Conservation (phyloP, 129 eudicot genomes). For the Flaveria brownii region DNA sequence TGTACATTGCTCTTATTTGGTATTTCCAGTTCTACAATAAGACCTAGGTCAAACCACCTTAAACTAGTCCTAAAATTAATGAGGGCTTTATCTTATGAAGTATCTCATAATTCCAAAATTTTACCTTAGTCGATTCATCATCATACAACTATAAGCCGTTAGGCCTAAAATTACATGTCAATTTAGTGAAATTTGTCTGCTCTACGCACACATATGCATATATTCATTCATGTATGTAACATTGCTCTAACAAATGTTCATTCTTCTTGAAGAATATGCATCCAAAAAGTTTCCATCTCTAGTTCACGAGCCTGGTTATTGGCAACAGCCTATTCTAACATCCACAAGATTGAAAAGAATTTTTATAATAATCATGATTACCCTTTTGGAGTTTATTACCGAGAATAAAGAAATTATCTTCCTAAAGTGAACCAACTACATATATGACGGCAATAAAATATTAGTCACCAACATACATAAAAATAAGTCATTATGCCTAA, state of each 20-base stretch:
- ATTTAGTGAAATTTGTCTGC: not conserved
- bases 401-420: not conserved
- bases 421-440: conserved; percentile 10
- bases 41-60: not conserved
- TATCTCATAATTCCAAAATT: not conserved
- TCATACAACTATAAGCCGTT: not conserved
- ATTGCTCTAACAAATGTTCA: not conserved
- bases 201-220: not conserved
- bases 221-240: not conserved
- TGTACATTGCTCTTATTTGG: not conserved
- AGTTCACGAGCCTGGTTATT: not conserved
- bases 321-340: not conserved
- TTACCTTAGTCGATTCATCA: not conserved
- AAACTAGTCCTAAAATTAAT: not conserved
- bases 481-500: not conserved
- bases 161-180: not conserved
- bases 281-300: not conserved
- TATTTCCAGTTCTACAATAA: not conserved
- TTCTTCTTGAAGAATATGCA: not conserved
- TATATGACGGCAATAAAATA: not conserved
- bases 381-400: no score
- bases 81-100: not conserved
- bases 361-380: not conserved
- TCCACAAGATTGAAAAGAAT: not conserved
- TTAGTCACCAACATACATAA: not conserved